Conservation (phyloP, 257 asterid genomes). For the Ophiorrhiza pumila region DNA sequence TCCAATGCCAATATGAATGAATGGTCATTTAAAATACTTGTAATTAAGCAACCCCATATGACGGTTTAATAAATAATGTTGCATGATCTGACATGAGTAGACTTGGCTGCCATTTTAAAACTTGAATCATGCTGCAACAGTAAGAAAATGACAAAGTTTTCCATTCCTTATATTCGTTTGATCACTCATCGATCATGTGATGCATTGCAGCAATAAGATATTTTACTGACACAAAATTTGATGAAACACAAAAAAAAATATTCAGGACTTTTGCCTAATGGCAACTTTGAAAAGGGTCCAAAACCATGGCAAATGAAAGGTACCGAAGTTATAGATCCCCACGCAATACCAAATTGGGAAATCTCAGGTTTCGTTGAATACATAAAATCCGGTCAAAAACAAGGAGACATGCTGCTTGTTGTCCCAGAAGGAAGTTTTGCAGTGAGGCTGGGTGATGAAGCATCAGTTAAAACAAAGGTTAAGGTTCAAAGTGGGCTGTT, state of each 20-base stretch:
- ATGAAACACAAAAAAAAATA: too few relatives aligned
- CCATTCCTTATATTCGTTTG: slow-evolving; percentile 13
- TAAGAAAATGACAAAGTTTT: slow-evolving; percentile 6
- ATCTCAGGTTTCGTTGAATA: slow-evolving; percentile 68
- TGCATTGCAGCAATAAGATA: slow-evolving; percentile 6
- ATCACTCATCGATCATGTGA: slow-evolving; percentile 29
- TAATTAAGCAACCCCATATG: too few relatives aligned
- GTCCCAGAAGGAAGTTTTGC: slow-evolving; percentile 84
- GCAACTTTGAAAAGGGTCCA: slow-evolving; percentile 73
- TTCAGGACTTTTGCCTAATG: slow-evolving; percentile 73
- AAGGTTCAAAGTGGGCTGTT: slow-evolving; percentile 39
- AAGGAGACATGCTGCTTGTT: slow-evolving; percentile 76
- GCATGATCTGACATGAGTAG: neutral
- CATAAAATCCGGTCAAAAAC: slow-evolving; percentile 73
- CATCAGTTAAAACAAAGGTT: slow-evolving; percentile 55
- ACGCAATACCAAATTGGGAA: slow-evolving; percentile 68
- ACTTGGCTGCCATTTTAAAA: slow-evolving; percentile 11
- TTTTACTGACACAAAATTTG: too few relatives aligned
- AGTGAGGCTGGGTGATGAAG: slow-evolving; percentile 77
- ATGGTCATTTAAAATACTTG: too few relatives aligned
- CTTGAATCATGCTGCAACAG: slow-evolving; percentile 27
- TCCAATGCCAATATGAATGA: too few relatives aligned
- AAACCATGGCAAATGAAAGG: slow-evolving; percentile 64
- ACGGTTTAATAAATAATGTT: neutral
- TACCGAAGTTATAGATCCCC: slow-evolving; percentile 45